These are phyloP conservation scores for Wickerhamiella shivajii DNA, from an alignment of 805 yeast species.

Conservation along the genomic window DNA sequence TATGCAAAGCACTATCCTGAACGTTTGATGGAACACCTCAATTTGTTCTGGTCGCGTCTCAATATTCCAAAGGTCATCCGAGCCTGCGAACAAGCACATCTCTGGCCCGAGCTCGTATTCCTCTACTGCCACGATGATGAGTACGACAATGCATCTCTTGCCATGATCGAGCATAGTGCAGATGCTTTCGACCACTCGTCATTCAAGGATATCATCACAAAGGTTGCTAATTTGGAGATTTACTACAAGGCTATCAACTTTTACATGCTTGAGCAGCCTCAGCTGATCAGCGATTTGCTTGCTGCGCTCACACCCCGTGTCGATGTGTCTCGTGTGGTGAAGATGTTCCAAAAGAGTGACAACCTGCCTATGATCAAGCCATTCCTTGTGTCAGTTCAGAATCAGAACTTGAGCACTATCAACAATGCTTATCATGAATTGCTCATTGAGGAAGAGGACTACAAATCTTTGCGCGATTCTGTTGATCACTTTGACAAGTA, in stretches of 20 bases:
- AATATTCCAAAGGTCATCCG: slow-evolving; percentile 94
- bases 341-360: slow-evolving; percentile 88
- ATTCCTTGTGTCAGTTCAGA: slow-evolving; percentile 80
- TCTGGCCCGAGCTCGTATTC: slow-evolving; percentile 94
- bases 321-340: slow-evolving; percentile 87
- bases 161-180: slow-evolving; percentile 91
- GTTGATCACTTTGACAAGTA: slow-evolving; percentile 84
- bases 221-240: slow-evolving; percentile 90
- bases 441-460: slow-evolving; percentile 91
- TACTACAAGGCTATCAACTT: slow-evolving; percentile 95
- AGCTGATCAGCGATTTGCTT: slow-evolving; percentile 72
- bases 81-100: slow-evolving; percentile 84
- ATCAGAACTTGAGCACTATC: slow-evolving; percentile 78
- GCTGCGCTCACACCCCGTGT: slow-evolving; percentile 74
- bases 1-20: slow-evolving; percentile 85
- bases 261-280: slow-evolving; percentile 84
- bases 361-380: slow-evolving; percentile 93
- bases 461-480: slow-evolving; percentile 73
- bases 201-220: slow-evolving; percentile 87
- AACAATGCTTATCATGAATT: slow-evolving; percentile 92
- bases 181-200: slow-evolving; percentile 86
- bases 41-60: slow-evolving; percentile 94
- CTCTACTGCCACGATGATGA: slow-evolving; percentile 96
- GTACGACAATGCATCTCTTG: slow-evolving; percentile 96
- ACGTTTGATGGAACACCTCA: slow-evolving; percentile 89